phyloP scores from a whole-genome alignment of 805 yeast species.

The Millerago galiae region DNA sequence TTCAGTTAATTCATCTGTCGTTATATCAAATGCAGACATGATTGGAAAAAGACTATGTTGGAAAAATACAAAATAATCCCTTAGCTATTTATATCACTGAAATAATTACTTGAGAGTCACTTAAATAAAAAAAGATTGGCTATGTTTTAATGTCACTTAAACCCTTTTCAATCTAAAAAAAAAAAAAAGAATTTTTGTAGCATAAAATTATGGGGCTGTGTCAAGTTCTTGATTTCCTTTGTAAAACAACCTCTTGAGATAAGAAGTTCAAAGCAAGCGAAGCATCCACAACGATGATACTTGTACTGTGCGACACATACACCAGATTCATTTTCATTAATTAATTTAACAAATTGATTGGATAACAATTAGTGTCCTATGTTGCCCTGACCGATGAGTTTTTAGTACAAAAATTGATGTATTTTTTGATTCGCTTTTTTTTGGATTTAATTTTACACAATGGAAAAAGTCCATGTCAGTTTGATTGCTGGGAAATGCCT shows the following conservation, averaged over 20 bases:
- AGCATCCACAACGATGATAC: not conserved
- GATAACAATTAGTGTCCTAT: not conserved
- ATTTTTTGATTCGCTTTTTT: not conserved
- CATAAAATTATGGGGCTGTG: not conserved
- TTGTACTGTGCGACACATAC: not conserved
- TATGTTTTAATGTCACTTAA: no score
- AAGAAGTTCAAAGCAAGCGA: not conserved
- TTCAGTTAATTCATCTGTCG: conserved; percentile 32
- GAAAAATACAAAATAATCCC: no score
- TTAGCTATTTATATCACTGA: no score
- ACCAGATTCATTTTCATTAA: no score
- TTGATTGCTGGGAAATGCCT: conserved; percentile 40
- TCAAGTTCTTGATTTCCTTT: not conserved
- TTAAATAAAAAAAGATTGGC: no score
- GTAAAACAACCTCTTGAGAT: not conserved
- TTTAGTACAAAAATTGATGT: not conserved
- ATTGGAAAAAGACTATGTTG: not conserved
- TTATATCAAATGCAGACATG: conserved; percentile 4
- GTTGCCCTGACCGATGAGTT: conserved; percentile 7
- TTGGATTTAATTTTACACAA: not conserved
- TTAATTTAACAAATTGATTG: not conserved
- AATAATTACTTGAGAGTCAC: no score
- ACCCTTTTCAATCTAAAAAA: not conserved
- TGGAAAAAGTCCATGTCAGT: conserved; percentile 25
- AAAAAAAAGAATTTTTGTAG: not conserved